Evolutionary conservation across 2,329 filamentous ascomycete genomes (phyloP).

Genomic region (Fusarium proliferatum): DNA sequence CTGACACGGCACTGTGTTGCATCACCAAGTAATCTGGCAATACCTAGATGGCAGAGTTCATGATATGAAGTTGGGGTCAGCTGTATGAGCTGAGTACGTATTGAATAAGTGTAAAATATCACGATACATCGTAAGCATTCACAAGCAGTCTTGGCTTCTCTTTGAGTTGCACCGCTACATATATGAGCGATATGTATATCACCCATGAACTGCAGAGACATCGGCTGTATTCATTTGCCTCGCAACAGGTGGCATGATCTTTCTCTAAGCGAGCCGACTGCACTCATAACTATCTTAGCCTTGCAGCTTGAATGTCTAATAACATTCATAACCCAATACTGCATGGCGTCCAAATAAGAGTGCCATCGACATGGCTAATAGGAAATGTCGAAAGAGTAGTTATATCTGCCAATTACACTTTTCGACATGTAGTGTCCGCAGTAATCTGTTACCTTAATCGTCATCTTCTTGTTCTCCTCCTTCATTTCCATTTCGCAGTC

Average conservation of each 20-base stretch:
- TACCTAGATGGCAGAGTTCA: neutral
- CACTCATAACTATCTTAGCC: neutral
- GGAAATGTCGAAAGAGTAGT: neutral
- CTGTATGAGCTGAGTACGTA: neutral
- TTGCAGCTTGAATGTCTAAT: neutral
- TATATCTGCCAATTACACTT: neutral
- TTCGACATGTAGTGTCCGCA: neutral
- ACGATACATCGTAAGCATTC: neutral
- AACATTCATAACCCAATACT: neutral
- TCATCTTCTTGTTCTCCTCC: neutral
- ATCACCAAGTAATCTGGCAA: neutral
- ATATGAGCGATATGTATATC: neutral
- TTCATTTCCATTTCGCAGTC: neutral
- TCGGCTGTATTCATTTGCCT: neutral
- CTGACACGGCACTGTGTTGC: slow-evolving; percentile 7
- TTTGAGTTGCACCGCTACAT: neutral
- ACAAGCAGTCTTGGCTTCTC: neutral
- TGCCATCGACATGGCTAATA: neutral
- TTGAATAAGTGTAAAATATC: neutral
- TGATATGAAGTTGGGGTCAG: neutral
- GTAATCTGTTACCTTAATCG: fast-evolving
- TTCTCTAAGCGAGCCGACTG: neutral
- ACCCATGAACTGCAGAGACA: neutral
- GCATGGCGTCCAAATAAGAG: neutral
- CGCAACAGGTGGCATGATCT: neutral